A percentile compares a stretch with the other conserved stretches of the same genome.
Conservation (phyloP, 2,329 filamentous ascomycete genomes). For the Pseudocercospora ulei region DNA sequence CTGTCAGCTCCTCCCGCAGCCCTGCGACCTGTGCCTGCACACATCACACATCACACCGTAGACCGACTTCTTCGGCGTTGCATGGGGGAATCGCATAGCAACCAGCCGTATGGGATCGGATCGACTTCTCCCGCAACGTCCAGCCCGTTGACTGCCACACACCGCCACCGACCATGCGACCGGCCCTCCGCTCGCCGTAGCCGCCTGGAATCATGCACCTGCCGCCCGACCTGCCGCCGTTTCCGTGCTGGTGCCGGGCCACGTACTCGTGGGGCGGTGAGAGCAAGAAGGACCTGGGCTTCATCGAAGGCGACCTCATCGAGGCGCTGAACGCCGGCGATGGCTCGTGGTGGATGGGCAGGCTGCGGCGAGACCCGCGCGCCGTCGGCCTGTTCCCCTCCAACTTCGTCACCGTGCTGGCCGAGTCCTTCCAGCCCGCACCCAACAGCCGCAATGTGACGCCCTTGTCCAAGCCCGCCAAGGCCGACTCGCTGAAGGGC, state of each 20-base stretch:
- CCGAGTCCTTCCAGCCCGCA: constrained; percentile 68
- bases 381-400: constrained; percentile 91
- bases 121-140: no score
- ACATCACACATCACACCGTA: no score
- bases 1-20: no score
- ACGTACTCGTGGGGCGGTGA: constrained; percentile 39
- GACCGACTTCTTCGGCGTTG: no score
- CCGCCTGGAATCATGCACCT: no score
- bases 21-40: no score
- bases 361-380: constrained; percentile 76
- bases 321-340: constrained; percentile 97
- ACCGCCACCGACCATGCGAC: no score
- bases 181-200: no score
- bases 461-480: constrained; percentile 45
- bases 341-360: constrained; percentile 96
- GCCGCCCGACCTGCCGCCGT: constrained; percentile 25
- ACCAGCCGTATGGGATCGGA: no score
- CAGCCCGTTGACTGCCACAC: no score
- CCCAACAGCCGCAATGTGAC: constrained; percentile 50
- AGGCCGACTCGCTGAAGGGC: constrained; percentile 41
- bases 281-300: constrained; percentile 89
- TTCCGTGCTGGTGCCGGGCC: constrained; percentile 37
- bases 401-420: constrained; percentile 89
- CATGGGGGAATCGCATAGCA: no score
- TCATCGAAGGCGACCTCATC: constrained; percentile 94